These are phyloP conservation scores for Kuraishia capsulata DNA, from an alignment of 805 yeast species.

Conservation along the genomic window DNA sequence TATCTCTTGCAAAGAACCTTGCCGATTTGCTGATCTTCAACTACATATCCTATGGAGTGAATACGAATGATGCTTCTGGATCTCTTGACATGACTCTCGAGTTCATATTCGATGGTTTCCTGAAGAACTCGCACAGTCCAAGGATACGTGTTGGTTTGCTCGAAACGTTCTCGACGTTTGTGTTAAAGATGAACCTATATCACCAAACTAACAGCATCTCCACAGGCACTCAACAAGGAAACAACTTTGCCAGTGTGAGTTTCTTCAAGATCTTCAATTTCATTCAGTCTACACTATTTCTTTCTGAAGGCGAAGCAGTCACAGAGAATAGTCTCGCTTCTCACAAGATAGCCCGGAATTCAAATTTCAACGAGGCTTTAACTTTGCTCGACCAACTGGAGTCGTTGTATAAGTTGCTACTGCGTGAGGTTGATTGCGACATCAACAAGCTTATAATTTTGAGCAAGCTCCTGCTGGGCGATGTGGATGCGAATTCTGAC, in stretches of 20 bases:
- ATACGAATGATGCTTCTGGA: conserved; percentile 12
- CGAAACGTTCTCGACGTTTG: conserved; percentile 19
- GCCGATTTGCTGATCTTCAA: conserved; percentile 22
- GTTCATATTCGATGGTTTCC: conserved; percentile 9
- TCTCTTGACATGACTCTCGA: conserved; percentile 16
- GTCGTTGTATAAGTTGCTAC: conserved; percentile 16
- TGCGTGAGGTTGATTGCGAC: conserved; percentile 23
- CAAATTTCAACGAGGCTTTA: conserved; percentile 10
- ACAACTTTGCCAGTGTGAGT: conserved; percentile 18
- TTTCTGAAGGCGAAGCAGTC: neutral
- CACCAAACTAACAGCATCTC: conserved; percentile 18
- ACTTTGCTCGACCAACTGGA: conserved; percentile 17
- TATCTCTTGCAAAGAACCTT: conserved; percentile 19
- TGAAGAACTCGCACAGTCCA: conserved; percentile 5
- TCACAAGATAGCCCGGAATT: neutral
- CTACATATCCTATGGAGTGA: conserved; percentile 19
- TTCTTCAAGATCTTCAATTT: conserved; percentile 7
- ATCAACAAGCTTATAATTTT: conserved; percentile 18
- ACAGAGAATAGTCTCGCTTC: neutral
- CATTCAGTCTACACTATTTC: conserved; percentile 3
- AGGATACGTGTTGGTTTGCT: conserved; percentile 16
- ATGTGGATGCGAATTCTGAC: neutral
- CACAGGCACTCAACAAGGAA: conserved; percentile 12
- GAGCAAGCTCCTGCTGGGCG: neutral
- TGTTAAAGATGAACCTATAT: conserved; percentile 20